Base-by-base conservation (phyloP, 768 basidiomycete species). In the Gloeopeniophorella convolvens region DNA sequence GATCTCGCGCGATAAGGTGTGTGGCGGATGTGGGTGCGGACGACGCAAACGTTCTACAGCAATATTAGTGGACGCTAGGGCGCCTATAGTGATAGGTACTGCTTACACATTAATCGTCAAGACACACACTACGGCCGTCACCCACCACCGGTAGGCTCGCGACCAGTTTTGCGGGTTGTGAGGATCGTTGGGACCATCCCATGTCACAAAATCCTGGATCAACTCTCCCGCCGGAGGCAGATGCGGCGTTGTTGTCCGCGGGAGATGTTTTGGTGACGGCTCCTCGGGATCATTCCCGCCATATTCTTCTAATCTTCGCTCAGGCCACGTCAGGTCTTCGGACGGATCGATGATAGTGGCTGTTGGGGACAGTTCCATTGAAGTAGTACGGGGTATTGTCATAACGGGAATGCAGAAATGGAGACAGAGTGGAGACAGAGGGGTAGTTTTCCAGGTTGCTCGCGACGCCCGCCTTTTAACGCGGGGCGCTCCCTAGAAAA, bases 11-110 rank as follows among this genome's bases (percentile, higher is more conserved):
- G 15, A 61, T 35, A 10, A 53, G 7, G 13, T 37, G 30, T 2
- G 47, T 39, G 1, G 49, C 51, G 10, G 54, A 39, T 4, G 58
- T 55, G 1, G 57, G 59, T 2, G 58, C 48, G 0, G 59, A 60
- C 16, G 60, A 62, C 4, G 62, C 60, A 33, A 63, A 63, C 1
- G 63, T 54, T n/a, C 45, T 48, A 37, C 9, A 24, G 13, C 4
- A 6, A 30, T 7, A 11, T 26, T 7, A 40, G 1, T 12, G 26
- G 15, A 31, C 7, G 13, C 10, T n/a, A 45, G 13, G 20, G 6
- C 21, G 4, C 12, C 15, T 16, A 15, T 13, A 12, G 36, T 11
- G 34, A 24, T 1, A 18, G 15, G 18, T 6, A 43, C 15, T 32
- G 15, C 55, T 18, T 40, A 57, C 55, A 52, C 55, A 18, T 48